Evolutionary conservation across 106 monocot genomes (phyloP).

Genomic region (Vanilla planifolia): DNA sequence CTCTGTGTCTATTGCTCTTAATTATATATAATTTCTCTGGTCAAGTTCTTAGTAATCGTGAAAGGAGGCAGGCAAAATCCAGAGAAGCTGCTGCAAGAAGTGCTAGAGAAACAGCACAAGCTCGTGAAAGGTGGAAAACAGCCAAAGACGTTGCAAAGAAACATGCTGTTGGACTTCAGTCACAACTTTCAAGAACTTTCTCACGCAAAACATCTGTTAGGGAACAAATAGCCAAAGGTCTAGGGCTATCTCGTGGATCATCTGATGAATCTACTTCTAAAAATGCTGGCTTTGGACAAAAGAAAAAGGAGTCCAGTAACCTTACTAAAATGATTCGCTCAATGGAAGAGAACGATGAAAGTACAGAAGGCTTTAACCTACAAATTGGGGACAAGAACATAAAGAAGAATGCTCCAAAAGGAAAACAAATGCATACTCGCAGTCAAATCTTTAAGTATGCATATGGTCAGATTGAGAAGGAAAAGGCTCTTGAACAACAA

Average conservation of each 20-base stretch:
- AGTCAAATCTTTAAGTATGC: conserved; percentile 85
- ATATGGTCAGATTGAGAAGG: conserved; percentile 79
- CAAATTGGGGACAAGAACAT: conserved; percentile 45
- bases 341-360: conserved; percentile 38
- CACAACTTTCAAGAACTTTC: conserved; percentile 38
- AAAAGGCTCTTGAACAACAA: conserved; percentile 59
- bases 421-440: conserved; percentile 54
- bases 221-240: conserved; percentile 25
- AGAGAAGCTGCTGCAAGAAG: conserved; percentile 46
- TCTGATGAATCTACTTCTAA: conserved; percentile 10
- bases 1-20: conserved; percentile 34
- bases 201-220: conserved; percentile 15
- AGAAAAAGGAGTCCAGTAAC: conserved; percentile 24
- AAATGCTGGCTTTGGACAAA: too few relatives aligned
- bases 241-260: conserved; percentile 2
- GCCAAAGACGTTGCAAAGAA: conserved; percentile 44
- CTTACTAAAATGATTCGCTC: conserved; percentile 37
- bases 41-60: conserved; percentile 32
- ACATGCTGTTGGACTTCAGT: conserved; percentile 32
- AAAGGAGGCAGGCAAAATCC: conserved; percentile 45
- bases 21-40: conserved; percentile 60
- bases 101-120: conserved; percentile 34
- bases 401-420: conserved; percentile 42
- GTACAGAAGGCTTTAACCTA: conserved; percentile 36
- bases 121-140: conserved; percentile 51